These are phyloP conservation scores for Claviceps fusiformis DNA, from an alignment of 2,329 filamentous ascomycete species.

Conservation along the genomic window DNA sequence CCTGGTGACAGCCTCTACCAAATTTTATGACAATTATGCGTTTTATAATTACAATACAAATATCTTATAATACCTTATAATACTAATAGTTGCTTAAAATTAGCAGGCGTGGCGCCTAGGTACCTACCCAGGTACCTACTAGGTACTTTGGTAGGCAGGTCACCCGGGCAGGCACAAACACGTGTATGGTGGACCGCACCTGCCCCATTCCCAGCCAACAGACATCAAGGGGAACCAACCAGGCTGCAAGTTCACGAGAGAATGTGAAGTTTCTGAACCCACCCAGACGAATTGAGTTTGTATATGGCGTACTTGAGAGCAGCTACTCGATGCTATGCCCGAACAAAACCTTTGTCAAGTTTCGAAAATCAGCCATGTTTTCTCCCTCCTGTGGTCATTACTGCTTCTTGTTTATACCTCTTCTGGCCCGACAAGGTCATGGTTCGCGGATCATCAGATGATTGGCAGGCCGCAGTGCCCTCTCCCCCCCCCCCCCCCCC, in stretches of 20 bases:
- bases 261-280: neutral
- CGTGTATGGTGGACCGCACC: neutral
- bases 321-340: neutral
- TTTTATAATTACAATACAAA: too few relatives aligned
- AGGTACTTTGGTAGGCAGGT: too few relatives aligned
- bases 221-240: neutral
- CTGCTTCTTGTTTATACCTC: neutral
- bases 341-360: neutral
- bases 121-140: too few relatives aligned
- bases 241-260: neutral
- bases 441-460: neutral
- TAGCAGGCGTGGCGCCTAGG: too few relatives aligned
- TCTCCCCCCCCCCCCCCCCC: too few relatives aligned
- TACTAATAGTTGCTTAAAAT: too few relatives aligned
- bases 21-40: too few relatives aligned
- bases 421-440: neutral
- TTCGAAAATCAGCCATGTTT: neutral
- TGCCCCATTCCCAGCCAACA: neutral
- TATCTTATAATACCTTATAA: too few relatives aligned
- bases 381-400: neutral
- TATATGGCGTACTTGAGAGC: neutral
- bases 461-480: too few relatives aligned
- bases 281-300: neutral
- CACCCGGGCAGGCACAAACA: neutral
- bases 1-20: too few relatives aligned